A percentile compares a stretch with the other conserved stretches of the same genome.
phyloP scores from a whole-genome alignment of 2,329 filamentous ascomycete species.

The Cryphonectria carpinicola region DNA sequence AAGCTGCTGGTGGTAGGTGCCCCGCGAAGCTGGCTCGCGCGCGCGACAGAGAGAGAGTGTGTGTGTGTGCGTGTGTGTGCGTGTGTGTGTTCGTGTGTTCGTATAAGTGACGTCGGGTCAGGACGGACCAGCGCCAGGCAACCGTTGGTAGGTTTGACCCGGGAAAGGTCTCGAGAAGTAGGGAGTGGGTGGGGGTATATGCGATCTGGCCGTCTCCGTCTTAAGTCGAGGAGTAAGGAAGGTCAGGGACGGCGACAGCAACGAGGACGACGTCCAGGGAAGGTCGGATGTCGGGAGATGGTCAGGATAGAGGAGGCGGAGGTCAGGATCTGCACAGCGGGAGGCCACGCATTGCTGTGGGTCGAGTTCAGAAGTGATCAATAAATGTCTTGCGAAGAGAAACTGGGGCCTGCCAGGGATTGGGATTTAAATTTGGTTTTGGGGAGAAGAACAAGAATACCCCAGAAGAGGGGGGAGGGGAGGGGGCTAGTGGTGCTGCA shows the following conservation, averaged over 20 bases:
- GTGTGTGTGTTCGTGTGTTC: neutral
- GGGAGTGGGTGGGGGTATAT: neutral
- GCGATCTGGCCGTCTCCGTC: neutral
- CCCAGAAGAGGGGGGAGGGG: neutral
- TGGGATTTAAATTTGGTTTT: neutral
- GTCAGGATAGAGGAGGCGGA: constrained; percentile 1
- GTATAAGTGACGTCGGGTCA: neutral
- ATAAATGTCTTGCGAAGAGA: neutral
- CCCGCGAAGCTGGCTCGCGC: too few species aligned
- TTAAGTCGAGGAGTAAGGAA: neutral
- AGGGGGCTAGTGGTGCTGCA: neutral
- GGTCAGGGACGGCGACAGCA: neutral
- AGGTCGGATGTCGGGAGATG: constrained; percentile 11
- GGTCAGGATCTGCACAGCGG: constrained; percentile 8
- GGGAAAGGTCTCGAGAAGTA: neutral
- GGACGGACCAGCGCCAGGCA: neutral
- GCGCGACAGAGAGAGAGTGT: neutral
- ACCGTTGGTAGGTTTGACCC: neutral
- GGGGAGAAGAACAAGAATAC: neutral
- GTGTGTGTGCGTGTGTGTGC: too few species aligned
- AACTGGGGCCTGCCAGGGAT: constrained; percentile 6
- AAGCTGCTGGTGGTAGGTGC: neutral
- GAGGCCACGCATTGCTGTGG: constrained; percentile 16
- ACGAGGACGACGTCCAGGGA: neutral
- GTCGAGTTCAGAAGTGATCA: neutral